A percentile compares a stretch with the other conserved stretches of the same genome.
These are phyloP conservation scores for Kokia cookei DNA, from an alignment of 441 rosid genomes.

Conservation along the genomic window DNA sequence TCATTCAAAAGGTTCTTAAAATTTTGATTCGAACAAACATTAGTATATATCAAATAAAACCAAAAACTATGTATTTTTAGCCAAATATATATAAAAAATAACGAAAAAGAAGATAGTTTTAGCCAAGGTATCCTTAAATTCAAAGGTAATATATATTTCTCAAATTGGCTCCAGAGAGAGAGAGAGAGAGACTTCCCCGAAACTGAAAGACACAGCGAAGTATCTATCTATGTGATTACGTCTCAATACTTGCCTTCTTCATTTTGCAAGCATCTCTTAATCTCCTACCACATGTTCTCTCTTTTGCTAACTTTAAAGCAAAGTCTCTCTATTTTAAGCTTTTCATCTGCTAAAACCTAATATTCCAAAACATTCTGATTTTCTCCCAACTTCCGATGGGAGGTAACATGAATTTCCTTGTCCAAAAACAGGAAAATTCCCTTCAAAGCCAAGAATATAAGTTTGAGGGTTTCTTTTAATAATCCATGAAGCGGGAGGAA, in stretches of 20 bases:
- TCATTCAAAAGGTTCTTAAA: no score
- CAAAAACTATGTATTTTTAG: no score
- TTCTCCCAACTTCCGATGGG: background rate
- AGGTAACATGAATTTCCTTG: background rate
- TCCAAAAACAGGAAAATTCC: background rate
- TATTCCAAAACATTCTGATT: background rate
- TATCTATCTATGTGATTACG: background rate
- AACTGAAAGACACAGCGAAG: slow-evolving; percentile 22
- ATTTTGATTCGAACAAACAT: no score
- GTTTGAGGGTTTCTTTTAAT: background rate
- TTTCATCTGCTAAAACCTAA: background rate
- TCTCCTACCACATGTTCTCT: background rate
- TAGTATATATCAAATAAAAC: no score
- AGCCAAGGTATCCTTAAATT: background rate
- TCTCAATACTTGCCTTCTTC: slow-evolving; percentile 16
- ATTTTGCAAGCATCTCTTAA: slow-evolving; percentile 12
- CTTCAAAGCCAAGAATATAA: background rate
- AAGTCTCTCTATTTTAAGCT: slow-evolving; percentile 13
- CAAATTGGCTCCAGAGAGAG: background rate
- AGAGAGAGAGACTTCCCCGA: background rate
- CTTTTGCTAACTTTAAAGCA: slow-evolving; percentile 19
- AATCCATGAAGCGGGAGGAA: no score
- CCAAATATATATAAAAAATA: background rate
- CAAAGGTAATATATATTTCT: background rate
- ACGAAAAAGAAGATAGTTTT: background rate